phyloP scores from a whole-genome alignment of 2,329 filamentous ascomycete genomes.

The Fusarium odoratissimum region DNA sequence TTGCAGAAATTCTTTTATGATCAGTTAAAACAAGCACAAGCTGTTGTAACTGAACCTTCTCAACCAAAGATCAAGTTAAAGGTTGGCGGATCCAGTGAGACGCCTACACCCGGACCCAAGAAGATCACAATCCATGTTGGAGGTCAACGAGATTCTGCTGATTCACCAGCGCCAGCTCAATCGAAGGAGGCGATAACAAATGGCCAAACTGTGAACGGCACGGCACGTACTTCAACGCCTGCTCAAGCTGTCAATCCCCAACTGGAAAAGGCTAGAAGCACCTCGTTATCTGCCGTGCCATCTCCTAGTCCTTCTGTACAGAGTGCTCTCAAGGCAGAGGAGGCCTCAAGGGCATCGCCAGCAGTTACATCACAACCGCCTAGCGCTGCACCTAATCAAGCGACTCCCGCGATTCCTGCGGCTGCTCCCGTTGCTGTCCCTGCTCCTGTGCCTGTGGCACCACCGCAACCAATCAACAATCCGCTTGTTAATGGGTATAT shows the following conservation, averaged over 20 bases:
- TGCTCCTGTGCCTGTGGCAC: conserved; percentile 33
- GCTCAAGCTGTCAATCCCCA: conserved; percentile 29
- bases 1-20: conserved; percentile 75
- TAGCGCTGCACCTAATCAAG: conserved; percentile 31
- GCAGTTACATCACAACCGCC: conserved; percentile 36
- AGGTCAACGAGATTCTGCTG: conserved; percentile 65
- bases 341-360: conserved; percentile 46
- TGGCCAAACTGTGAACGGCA: conserved; percentile 38
- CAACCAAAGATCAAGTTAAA: conserved; percentile 86
- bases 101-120: conserved; percentile 60
- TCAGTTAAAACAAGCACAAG: conserved; percentile 77
- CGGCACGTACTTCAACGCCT: conserved; percentile 33
- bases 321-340: conserved; percentile 52
- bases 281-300: conserved; percentile 51
- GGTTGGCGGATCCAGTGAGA: conserved; percentile 63
- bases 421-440: not conserved
- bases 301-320: conserved; percentile 60
- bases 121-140: conserved; percentile 80
- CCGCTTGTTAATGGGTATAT: conserved; percentile 48
- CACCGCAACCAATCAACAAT: conserved; percentile 43
- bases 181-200: conserved; percentile 38
- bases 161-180: conserved; percentile 59
- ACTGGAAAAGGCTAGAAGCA: conserved; percentile 56
- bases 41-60: conserved; percentile 76
- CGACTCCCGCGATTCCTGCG: conserved; percentile 1